These are phyloP conservation scores for Fusarium clavum DNA, from an alignment of 2,329 filamentous ascomycete genomes.

Conservation along the genomic window DNA sequence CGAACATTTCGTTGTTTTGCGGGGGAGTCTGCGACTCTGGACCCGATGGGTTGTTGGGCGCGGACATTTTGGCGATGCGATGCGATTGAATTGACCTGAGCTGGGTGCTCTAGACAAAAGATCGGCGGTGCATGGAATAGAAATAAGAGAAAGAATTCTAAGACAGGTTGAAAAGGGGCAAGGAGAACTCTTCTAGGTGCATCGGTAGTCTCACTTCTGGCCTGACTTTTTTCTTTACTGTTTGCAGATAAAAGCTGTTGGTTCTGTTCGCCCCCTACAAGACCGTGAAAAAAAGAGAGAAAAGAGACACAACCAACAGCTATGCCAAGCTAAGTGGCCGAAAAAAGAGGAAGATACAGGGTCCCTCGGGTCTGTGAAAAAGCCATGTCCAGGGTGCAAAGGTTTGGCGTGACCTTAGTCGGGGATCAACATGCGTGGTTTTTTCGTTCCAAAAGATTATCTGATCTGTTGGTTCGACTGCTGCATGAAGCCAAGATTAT, in stretches of 20 bases:
- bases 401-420: background rate
- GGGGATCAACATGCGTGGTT: conserved; percentile 11
- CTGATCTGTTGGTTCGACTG: conserved; percentile 15
- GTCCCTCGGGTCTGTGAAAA: conserved; percentile 1
- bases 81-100: background rate
- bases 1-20: conserved; percentile 15
- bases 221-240: conserved; percentile 9
- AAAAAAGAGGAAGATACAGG: conserved; percentile 2
- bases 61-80: conserved; percentile 9
- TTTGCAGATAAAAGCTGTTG: background rate
- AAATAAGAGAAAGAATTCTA: background rate
- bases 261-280: background rate
- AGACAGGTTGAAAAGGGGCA: background rate
- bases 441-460: conserved; percentile 1
- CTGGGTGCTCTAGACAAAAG: background rate
- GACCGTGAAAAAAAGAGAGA: background rate
- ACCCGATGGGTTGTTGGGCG: conserved; percentile 11
- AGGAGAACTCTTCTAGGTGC: background rate
- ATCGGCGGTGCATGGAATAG: conserved; percentile 1
- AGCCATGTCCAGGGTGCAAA: background rate
- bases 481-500: conserved; percentile 25
- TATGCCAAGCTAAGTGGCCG: background rate
- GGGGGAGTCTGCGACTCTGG: background rate
- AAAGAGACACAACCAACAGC: conserved; percentile 14
- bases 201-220: background rate